phyloP scores from a whole-genome alignment of 2,329 filamentous ascomycete species.

The Boeremia exigua region DNA sequence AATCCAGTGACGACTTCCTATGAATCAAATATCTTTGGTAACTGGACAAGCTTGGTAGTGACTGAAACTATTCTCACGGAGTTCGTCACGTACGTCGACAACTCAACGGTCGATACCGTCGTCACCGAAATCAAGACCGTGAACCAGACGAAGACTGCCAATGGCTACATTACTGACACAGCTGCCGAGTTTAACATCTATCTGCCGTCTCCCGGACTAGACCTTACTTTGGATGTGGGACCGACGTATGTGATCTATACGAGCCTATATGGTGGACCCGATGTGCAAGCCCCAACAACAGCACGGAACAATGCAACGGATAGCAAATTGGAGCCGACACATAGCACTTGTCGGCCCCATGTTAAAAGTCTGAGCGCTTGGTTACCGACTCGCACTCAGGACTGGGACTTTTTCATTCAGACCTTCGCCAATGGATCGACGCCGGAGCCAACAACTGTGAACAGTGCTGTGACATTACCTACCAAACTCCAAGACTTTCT shows the following conservation, averaged over 20 bases:
- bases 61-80: conserved; percentile 36
- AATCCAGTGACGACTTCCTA: conserved; percentile 27
- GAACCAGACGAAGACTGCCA: conserved; percentile 36
- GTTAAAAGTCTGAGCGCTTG: conserved; percentile 20
- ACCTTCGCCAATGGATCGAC: conserved; percentile 19
- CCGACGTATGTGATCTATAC: conserved; percentile 43
- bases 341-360: conserved; percentile 16
- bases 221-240: conserved; percentile 27
- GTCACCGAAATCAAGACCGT: conserved; percentile 31
- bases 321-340: not conserved
- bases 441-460: not conserved
- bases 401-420: conserved; percentile 37
- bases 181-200: conserved; percentile 32
- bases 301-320: conserved; percentile 7
- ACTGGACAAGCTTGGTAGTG: conserved; percentile 32
- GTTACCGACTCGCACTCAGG: conserved; percentile 28
- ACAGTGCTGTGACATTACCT: conserved; percentile 27
- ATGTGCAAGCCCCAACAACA: conserved; percentile 12
- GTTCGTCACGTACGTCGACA: conserved; percentile 34
- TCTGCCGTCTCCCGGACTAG: conserved; percentile 23
- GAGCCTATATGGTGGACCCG: conserved; percentile 31
- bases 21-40: conserved; percentile 2
- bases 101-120: conserved; percentile 33
- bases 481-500: conserved; percentile 31
- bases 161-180: conserved; percentile 26